phyloP scores from a whole-genome alignment of 768 basidiomycete species.

The Naganishia vishniacii region DNA sequence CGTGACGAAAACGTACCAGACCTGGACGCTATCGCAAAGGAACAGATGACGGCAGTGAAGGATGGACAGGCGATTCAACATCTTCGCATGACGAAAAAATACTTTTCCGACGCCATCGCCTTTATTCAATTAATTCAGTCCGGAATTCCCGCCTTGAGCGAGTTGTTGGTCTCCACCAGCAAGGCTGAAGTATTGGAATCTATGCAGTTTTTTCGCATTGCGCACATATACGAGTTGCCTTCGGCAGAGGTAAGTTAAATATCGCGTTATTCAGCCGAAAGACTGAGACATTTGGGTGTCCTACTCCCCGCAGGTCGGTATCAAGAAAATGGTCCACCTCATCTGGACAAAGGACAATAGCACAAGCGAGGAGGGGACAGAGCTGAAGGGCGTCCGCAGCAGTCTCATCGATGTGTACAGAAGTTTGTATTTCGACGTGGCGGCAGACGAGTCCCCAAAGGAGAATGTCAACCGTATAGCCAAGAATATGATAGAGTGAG shows the following conservation, averaged over 20 bases:
- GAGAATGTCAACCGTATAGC: slow-evolving; percentile 85
- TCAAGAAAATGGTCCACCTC: slow-evolving; percentile 93
- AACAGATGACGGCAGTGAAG: slow-evolving; percentile 66
- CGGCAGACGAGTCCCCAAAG: slow-evolving; percentile 65
- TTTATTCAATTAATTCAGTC: slow-evolving; percentile 70
- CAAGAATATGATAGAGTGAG: slow-evolving; percentile 92
- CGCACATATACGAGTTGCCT: slow-evolving; percentile 72
- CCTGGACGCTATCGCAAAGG: slow-evolving; percentile 63
- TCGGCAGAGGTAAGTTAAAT: slow-evolving; percentile 63
- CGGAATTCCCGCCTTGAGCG: slow-evolving; percentile 66
- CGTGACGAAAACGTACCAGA: slow-evolving; percentile 51
- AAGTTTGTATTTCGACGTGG: slow-evolving; percentile 77
- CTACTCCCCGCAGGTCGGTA: slow-evolving; percentile 58
- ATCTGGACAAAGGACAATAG: slow-evolving; percentile 95
- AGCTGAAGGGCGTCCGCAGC: slow-evolving; percentile 80
- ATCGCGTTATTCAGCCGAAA: neutral
- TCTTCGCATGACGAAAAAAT: slow-evolving; percentile 71
- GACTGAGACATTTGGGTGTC: neutral
- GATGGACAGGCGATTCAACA: slow-evolving; percentile 63
- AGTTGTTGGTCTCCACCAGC: slow-evolving; percentile 71
- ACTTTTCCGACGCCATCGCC: slow-evolving; percentile 73
- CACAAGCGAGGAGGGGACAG: slow-evolving; percentile 68
- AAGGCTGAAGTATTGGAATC: slow-evolving; percentile 53
- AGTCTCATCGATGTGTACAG: slow-evolving; percentile 83
- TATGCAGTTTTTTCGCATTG: slow-evolving; percentile 73